Conservation (phyloP, 805 yeast species). For the Yarrowia sp. region DNA sequence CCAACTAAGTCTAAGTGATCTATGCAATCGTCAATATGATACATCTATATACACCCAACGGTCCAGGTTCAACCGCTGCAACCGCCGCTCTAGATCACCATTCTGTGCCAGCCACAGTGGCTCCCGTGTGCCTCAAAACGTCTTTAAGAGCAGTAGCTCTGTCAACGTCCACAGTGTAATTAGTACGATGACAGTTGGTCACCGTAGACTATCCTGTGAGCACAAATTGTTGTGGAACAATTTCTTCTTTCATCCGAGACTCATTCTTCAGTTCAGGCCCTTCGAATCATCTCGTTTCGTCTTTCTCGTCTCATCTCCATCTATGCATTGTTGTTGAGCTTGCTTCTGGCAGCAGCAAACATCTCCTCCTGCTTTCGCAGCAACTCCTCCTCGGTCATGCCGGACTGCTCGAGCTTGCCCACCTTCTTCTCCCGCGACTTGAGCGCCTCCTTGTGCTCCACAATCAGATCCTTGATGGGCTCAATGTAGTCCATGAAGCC, state of each 20-base stretch:
- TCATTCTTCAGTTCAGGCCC: neutral
- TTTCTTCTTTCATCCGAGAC: too few species aligned
- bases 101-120: too few species aligned
- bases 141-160: too few species aligned
- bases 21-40: slow-evolving; percentile 5
- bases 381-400: slow-evolving; percentile 89
- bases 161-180: slow-evolving; percentile 8
- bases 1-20: too few species aligned
- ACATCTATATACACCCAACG: slow-evolving; percentile 27
- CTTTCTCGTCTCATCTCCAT: neutral
- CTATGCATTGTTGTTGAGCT: slow-evolving; percentile 41
- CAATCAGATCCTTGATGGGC: slow-evolving; percentile 76
- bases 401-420: slow-evolving; percentile 91
- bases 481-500: slow-evolving; percentile 88
- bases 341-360: slow-evolving; percentile 57
- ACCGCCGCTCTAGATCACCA: too few species aligned
- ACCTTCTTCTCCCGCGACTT: slow-evolving; percentile 88
- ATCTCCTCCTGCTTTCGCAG: slow-evolving; percentile 91
- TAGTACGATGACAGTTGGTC: neutral
- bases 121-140: too few species aligned
- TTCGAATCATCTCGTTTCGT: neutral
- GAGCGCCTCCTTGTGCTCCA: slow-evolving; percentile 85
- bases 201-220: slow-evolving; percentile 12
- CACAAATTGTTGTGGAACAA: neutral
- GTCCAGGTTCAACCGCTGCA: too few species aligned